Evolutionary conservation across 2,329 filamentous ascomycete genomes (phyloP), one percentile per base, ranked within the genome.

Genomic region (Seiridium cupressi): DNA sequence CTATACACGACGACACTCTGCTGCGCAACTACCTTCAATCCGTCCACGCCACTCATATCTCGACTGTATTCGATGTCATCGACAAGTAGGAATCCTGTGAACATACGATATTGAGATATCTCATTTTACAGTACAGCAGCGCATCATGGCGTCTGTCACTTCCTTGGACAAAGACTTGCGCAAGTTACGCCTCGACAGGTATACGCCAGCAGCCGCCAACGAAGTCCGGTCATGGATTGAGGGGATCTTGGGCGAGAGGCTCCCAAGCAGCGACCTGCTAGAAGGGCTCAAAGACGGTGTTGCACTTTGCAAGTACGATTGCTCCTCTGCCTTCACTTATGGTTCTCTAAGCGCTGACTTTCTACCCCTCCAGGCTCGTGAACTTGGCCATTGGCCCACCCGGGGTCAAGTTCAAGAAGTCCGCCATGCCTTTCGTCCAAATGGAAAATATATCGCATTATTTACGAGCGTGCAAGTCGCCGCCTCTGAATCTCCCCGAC

Each of bases 361-460:
- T 51, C 18, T 32, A 34, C 55, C 32, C 54, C 2, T 13, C 40
- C 65, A 95, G 92, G 71, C 87, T 98, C 57, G 85, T 92, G 69
- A 98, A 97, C 72, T 82, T 94, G 60, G 90, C 86, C 38, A 76
- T 90, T 44, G 90, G 91, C 34, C 85, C 89, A 13, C 91, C 91
- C 0, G 89, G 89, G 38, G 85, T 97, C 77, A 92, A 89, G 74
- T 98, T 90, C 84, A 98, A 98, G 78, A 83, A 89, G 72, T 97
- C 93, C 1, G 79, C 87, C 46, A 98, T 98, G 94, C 95, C 95
- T 0, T 99, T 99, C 73, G 94, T 98, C 46, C 95, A 99, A 76
- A 98, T 98, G 93, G 95, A 99, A 76, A 99, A 99, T 74, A 97
- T 99, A 71, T 96, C 93, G 4, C 92, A 96, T 72, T 99, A 97